Conservation (phyloP, 2,329 filamentous ascomycete genomes). For the Zasmidium cellare region DNA sequence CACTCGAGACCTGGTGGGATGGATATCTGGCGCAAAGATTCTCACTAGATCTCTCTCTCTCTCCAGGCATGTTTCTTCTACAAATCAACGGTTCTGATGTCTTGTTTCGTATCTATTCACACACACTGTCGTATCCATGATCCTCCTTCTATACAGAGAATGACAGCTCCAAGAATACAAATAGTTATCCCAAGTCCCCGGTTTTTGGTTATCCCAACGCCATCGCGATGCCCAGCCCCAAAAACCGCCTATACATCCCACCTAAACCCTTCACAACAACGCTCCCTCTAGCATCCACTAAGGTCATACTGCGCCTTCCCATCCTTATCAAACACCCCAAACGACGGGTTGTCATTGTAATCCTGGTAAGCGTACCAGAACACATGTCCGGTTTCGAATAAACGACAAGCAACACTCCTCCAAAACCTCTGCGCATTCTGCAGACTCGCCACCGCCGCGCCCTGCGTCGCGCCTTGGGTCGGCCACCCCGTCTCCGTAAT, state of each 20-base stretch:
- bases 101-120: too few relatives aligned
- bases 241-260: not conserved
- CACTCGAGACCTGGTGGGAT: too few relatives aligned
- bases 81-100: too few relatives aligned
- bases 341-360: conserved; percentile 43
- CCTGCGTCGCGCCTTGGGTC: conserved; percentile 53
- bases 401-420: conserved; percentile 60
- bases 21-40: too few relatives aligned
- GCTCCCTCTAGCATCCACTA: conserved; percentile 18
- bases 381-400: conserved; percentile 55
- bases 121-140: too few relatives aligned
- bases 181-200: too few relatives aligned
- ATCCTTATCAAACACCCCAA: conserved; percentile 41
- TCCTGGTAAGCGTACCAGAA: conserved; percentile 65
- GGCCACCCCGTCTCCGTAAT: conserved; percentile 66
- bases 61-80: too few relatives aligned
- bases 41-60: too few relatives aligned
- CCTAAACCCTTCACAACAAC: not conserved
- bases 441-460: conserved; percentile 55
- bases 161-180: not conserved
- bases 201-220: not conserved
- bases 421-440: conserved; percentile 66
- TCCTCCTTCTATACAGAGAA: not conserved
- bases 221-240: not conserved
- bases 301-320: conserved; percentile 35